Evolutionary conservation across 179 eudicot species (phyloP).

Genomic region (Corrigiola litoralis): DNA sequence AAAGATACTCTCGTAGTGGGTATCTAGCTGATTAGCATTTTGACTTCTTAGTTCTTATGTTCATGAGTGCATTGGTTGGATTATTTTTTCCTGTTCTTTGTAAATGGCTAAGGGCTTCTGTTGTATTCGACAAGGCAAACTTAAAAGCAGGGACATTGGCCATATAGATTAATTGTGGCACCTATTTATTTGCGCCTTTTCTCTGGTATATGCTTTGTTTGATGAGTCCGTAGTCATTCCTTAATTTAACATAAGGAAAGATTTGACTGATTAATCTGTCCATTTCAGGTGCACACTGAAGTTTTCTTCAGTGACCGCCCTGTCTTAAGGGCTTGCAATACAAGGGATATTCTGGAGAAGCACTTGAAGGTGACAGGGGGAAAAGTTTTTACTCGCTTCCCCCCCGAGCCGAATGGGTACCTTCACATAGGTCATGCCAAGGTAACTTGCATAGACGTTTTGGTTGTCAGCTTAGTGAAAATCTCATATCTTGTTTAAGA

Average conservation of each 20-base stretch:
- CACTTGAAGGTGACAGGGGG: conserved; percentile 75
- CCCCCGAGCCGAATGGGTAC: conserved; percentile 51
- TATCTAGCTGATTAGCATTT: too few relatives aligned
- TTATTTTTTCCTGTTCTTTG: too few relatives aligned
- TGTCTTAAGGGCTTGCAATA: conserved; percentile 75
- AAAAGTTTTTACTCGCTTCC: conserved; percentile 73
- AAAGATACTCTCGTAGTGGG: too few relatives aligned
- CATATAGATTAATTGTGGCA: too few relatives aligned
- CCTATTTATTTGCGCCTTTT: too few relatives aligned
- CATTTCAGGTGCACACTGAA: conserved; percentile 86
- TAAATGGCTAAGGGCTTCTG: too few relatives aligned
- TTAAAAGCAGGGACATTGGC: too few relatives aligned
- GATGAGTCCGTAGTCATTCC: too few relatives aligned
- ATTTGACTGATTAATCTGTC: not conserved
- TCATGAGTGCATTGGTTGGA: too few relatives aligned
- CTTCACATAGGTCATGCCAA: conserved; percentile 97
- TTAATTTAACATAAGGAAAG: not conserved
- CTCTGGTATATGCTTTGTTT: not conserved
- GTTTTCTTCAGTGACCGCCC: conserved; percentile 69
- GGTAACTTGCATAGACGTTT: conserved; percentile 41
- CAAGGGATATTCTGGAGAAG: conserved; percentile 60
- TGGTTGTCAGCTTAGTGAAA: not conserved
- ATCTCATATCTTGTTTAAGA: not conserved
- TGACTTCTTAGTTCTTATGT: too few relatives aligned
- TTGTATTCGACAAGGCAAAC: too few relatives aligned